phyloP scores from a whole-genome alignment of 1,284 basidiomycete genomes.

The Rhodofomes roseus region DNA sequence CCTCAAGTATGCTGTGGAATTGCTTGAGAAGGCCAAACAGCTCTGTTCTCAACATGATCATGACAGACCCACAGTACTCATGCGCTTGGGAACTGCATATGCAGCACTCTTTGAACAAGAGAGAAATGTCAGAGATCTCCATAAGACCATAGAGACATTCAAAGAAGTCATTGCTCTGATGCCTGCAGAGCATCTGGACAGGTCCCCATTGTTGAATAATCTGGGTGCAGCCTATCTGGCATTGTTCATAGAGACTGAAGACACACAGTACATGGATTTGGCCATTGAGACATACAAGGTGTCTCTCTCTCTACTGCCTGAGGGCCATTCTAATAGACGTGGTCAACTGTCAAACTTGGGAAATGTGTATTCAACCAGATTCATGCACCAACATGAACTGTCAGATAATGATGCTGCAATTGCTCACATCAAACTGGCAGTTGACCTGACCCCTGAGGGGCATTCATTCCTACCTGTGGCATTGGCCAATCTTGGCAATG shows the following conservation, averaged over 20 bases:
- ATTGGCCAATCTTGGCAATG: background rate
- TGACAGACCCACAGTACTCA: background rate
- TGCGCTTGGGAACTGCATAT: background rate
- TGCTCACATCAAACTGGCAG: background rate
- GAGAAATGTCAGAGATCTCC: background rate
- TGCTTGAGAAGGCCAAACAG: background rate
- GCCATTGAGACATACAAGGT: background rate
- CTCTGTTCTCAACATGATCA: background rate
- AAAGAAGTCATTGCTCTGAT: background rate
- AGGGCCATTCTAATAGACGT: background rate
- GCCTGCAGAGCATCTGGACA: no score
- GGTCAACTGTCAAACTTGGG: background rate
- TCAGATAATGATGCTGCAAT: background rate
- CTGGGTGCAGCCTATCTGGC: background rate
- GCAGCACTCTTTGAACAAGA: background rate
- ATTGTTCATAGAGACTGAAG: background rate
- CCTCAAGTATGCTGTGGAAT: background rate
- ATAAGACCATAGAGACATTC: background rate
- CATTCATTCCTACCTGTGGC: background rate
- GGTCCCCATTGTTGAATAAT: background rate
- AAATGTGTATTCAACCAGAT: background rate
- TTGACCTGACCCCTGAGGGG: background rate
- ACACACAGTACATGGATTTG: background rate
- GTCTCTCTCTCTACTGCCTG: background rate
- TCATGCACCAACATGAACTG: background rate